Conservation (phyloP, 2,329 filamentous ascomycete species). For the Penicillium griseofulvum region DNA sequence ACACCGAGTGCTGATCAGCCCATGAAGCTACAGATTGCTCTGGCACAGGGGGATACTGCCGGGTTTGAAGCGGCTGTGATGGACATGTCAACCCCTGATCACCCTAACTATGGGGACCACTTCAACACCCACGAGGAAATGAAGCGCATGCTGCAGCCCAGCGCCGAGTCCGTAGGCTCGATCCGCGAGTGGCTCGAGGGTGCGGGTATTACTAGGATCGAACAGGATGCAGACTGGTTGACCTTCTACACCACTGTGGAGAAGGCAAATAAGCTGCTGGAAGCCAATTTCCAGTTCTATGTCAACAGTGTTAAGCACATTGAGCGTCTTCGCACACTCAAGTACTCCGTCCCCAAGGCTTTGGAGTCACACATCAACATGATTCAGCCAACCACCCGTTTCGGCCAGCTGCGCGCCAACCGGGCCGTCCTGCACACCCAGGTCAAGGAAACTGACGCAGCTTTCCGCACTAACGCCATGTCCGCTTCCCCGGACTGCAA, state of each 20-base stretch:
- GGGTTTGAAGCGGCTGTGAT: slow-evolving; percentile 48
- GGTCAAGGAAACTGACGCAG: slow-evolving; percentile 18
- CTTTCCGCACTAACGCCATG: slow-evolving; percentile 18
- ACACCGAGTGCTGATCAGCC: slow-evolving; percentile 26
- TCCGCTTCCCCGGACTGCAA: slow-evolving; percentile 38
- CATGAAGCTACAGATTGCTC: slow-evolving; percentile 35
- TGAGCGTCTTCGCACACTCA: slow-evolving; percentile 39
- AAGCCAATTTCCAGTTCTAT: slow-evolving; percentile 43
- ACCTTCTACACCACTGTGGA: slow-evolving; percentile 38
- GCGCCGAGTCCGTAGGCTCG: slow-evolving; percentile 37
- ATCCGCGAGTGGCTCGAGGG: slow-evolving; percentile 49
- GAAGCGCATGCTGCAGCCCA: slow-evolving; percentile 50
- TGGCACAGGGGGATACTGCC: slow-evolving; percentile 35
- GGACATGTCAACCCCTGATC: slow-evolving; percentile 51
- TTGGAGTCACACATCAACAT: slow-evolving; percentile 40
- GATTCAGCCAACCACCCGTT: slow-evolving; percentile 44
- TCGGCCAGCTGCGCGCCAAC: slow-evolving; percentile 37
- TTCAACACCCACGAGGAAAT: slow-evolving; percentile 49
- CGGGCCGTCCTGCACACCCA: slow-evolving; percentile 25
- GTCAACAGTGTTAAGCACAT: slow-evolving; percentile 25
- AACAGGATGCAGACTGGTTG: slow-evolving; percentile 41
- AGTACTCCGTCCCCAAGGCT: slow-evolving; percentile 40
- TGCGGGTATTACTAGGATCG: slow-evolving; percentile 37
- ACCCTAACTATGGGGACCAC: slow-evolving; percentile 50
- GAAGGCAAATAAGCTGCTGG: slow-evolving; percentile 38